These are phyloP conservation scores for Lactarius tabidus DNA, from an alignment of 768 basidiomycete species.

Conservation along the genomic window DNA sequence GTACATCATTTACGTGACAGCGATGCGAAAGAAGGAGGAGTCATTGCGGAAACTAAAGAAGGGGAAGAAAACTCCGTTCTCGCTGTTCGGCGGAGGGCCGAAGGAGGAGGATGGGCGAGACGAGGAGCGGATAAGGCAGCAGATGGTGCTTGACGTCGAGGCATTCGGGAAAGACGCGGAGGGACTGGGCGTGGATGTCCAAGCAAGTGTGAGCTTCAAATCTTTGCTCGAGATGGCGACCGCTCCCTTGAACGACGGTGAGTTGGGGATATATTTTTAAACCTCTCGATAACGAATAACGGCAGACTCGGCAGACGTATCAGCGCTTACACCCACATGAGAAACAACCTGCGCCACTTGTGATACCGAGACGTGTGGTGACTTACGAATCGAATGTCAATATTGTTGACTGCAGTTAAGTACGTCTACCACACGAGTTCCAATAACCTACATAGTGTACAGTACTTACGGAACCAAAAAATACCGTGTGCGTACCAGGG, in stretches of 20 bases:
- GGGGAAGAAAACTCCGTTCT: constrained; percentile 74
- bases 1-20: constrained; percentile 68
- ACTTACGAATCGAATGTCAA: neutral
- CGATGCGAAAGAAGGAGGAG: constrained; percentile 83
- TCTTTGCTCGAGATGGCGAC: neutral
- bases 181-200: constrained; percentile 53
- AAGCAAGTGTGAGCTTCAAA: constrained; percentile 32
- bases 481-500: neutral
- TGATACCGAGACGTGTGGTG: neutral
- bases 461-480: neutral
- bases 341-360: neutral
- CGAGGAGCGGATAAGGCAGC: constrained; percentile 81
- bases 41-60: constrained; percentile 83
- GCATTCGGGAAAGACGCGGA: constrained; percentile 78
- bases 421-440: neutral
- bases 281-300: neutral
- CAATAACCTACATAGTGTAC: neutral
- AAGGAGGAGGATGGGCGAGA: constrained; percentile 72
- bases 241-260: neutral
- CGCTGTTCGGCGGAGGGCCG: constrained; percentile 63
- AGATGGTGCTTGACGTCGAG: constrained; percentile 85
- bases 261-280: neutral
- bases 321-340: neutral
- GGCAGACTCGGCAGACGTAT: neutral
- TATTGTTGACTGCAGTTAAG: neutral